Percentiles rank a stretch among this genome's conserved stretches.
phyloP scores from a whole-genome alignment of 2,329 filamentous ascomycete genomes.

The Hymenoscyphus fraxineus region DNA sequence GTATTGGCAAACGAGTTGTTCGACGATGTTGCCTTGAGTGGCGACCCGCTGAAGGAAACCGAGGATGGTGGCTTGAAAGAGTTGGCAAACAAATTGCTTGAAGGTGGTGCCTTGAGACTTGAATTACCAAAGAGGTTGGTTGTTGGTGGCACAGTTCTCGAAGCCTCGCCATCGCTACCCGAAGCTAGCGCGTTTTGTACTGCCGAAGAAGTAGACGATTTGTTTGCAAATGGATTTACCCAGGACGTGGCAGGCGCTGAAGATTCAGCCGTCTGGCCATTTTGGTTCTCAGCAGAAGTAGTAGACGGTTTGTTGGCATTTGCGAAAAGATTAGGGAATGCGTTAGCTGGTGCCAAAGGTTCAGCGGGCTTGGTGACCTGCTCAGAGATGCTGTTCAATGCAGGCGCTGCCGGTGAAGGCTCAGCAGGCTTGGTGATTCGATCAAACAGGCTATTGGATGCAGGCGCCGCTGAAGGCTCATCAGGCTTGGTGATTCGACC shows the following conservation, averaged over 20 bases:
- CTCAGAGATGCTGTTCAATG: too few relatives aligned
- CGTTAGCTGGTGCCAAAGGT: not conserved
- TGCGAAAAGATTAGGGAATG: not conserved
- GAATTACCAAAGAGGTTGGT: not conserved
- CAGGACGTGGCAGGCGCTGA: too few relatives aligned
- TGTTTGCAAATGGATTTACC: not conserved
- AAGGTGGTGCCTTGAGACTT: slow-evolving; percentile 5
- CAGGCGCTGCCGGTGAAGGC: not conserved
- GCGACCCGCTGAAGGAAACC: not conserved
- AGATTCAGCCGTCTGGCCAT: too few relatives aligned
- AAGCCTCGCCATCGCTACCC: not conserved
- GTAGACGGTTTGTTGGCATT: not conserved
- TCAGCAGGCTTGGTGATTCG: not conserved
- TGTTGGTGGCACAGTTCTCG: not conserved
- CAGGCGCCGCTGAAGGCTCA: not conserved
- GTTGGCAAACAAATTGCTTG: slow-evolving; percentile 16
- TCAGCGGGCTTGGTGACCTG: not conserved
- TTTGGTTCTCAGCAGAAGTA: not conserved
- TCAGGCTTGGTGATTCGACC: not conserved
- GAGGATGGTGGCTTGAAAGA: not conserved
- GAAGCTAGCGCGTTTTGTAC: not conserved
- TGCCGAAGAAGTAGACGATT: not conserved
- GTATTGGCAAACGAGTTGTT: slow-evolving; percentile 16
- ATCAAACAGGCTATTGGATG: not conserved
- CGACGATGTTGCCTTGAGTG: slow-evolving; percentile 5